Evolutionary conservation across 2,329 filamentous ascomycete genomes (phyloP).

Genomic region (Fusarium siculi): DNA sequence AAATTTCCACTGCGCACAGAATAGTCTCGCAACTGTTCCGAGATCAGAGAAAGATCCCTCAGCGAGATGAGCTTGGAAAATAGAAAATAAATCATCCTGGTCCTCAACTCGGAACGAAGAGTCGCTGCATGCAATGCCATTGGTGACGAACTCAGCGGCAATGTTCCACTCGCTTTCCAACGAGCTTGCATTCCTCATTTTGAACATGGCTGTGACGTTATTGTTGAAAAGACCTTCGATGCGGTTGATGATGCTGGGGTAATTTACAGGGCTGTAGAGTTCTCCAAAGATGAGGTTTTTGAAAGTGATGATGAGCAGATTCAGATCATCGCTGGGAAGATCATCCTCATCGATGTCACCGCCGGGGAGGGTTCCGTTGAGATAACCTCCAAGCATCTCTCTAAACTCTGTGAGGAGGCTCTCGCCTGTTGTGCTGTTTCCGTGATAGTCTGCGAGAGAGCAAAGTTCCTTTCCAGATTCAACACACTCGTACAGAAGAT

Average conservation of each 20-base stretch:
- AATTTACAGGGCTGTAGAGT: background rate
- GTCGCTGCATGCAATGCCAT: background rate
- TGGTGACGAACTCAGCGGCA: background rate
- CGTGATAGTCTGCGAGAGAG: background rate
- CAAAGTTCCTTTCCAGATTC: background rate
- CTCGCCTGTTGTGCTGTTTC: background rate
- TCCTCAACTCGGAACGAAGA: background rate
- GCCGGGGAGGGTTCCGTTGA: background rate
- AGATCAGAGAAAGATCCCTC: background rate
- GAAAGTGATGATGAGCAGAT: background rate
- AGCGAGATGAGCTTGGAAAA: constrained; percentile 5
- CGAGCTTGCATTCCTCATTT: no score
- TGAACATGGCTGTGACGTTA: background rate
- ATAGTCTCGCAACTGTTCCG: accelerated
- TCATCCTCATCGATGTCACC: background rate
- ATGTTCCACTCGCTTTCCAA: background rate
- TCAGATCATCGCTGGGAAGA: background rate
- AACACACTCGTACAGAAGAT: constrained; percentile 6
- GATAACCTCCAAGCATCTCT: background rate
- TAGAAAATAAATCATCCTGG: background rate
- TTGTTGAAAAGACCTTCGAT: background rate
- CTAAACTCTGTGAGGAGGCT: background rate
- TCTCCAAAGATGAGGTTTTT: background rate
- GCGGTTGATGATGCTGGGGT: background rate
- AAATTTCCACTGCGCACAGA: constrained; percentile 1